These are phyloP conservation scores for Dendrostoma leiphaemia DNA, from an alignment of 2,329 filamentous ascomycete species.

Conservation along the genomic window DNA sequence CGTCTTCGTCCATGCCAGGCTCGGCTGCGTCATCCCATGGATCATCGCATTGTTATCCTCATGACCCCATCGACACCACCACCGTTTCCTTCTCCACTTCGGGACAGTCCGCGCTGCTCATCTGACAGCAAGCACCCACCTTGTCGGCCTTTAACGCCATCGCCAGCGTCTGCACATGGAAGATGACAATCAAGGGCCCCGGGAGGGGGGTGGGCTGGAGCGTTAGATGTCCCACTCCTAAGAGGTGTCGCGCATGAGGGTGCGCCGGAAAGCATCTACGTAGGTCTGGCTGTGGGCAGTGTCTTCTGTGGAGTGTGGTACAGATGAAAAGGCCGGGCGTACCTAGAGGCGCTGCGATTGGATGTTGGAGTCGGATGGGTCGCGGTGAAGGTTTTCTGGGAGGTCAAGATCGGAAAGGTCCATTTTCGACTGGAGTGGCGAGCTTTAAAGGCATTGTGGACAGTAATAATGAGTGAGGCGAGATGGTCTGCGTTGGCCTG, in stretches of 20 bases:
- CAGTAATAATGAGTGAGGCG: constrained; percentile 11
- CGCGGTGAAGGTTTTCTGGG: constrained; percentile 2
- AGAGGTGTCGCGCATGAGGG: constrained; percentile 6
- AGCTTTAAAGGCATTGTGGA: constrained; percentile 21
- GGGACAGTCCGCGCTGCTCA: constrained; percentile 19
- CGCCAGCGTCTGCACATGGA: constrained; percentile 23
- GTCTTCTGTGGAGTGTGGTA: not conserved
- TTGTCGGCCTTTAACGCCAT: constrained; percentile 18
- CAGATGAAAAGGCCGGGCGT: too few relatives aligned
- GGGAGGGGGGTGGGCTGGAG: constrained; percentile 11
- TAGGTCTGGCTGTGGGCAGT: constrained; percentile 1
- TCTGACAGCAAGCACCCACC: constrained; percentile 19
- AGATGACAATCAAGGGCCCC: too few relatives aligned
- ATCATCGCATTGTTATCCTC: constrained; percentile 15
- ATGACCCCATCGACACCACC: constrained; percentile 16
- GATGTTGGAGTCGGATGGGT: constrained; percentile 23
- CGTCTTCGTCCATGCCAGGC: not conserved
- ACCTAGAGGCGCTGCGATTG: constrained; percentile 22
- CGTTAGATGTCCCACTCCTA: not conserved
- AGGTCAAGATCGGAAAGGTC: constrained; percentile 16
- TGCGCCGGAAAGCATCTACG: constrained; percentile 7
- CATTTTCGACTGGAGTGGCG: constrained; percentile 20
- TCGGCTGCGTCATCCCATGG: constrained; percentile 7
- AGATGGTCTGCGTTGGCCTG: not conserved
- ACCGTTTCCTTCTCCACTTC: constrained; percentile 16